These are phyloP conservation scores for Fusarium piperis DNA, from an alignment of 2,329 filamentous ascomycete species.

Conservation along the genomic window DNA sequence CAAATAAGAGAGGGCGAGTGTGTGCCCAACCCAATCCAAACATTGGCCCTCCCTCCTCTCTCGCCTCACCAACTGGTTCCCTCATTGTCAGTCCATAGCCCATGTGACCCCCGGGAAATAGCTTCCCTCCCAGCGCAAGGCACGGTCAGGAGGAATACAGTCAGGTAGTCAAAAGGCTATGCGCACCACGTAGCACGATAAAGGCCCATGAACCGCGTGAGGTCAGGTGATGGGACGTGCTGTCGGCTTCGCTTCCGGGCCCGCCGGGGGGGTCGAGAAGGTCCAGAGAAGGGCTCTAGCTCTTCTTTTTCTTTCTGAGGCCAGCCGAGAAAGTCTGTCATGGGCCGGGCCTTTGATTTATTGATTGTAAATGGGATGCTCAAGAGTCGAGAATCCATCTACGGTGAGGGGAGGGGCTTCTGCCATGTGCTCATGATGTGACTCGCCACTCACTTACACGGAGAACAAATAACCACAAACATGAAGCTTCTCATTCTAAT, in stretches of 20 bases:
- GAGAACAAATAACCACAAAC: neutral
- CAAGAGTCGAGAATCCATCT: neutral
- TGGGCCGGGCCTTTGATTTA: neutral
- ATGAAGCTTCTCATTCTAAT: neutral
- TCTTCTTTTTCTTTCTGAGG: neutral
- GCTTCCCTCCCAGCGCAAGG: neutral
- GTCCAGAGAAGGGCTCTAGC: neutral
- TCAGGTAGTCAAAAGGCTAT: neutral
- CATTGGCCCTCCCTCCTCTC: neutral
- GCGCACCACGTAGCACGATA: slow-evolving; percentile 21
- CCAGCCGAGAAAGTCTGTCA: neutral
- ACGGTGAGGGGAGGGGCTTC: neutral
- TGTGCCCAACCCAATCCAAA: neutral
- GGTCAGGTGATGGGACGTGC: slow-evolving; percentile 16
- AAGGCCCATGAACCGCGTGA: slow-evolving; percentile 16
- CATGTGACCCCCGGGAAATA: slow-evolving; percentile 5
- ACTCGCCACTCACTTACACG: neutral
- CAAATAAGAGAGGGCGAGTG: neutral
- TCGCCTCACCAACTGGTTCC: neutral
- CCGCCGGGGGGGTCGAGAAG: neutral
- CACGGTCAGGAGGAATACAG: neutral
- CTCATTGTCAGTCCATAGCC: neutral
- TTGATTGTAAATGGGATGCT: neutral
- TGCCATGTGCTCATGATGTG: neutral
- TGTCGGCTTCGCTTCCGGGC: neutral